phyloP scores from a whole-genome alignment of 2,329 filamentous ascomycete species.

The Gnomoniopsis smithogilvyi region DNA sequence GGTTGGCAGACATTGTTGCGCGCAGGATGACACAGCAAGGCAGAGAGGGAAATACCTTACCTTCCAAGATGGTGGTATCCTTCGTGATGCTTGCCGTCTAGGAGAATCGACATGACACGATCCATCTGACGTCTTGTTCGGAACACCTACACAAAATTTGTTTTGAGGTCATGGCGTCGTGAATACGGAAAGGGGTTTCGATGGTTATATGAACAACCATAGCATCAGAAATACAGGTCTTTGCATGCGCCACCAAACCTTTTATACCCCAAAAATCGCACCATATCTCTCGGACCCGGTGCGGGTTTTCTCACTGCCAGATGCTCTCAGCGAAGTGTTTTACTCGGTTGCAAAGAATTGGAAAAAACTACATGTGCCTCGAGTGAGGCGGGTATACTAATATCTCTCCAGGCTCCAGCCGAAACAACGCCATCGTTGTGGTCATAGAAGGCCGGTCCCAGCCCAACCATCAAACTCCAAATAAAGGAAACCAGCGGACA shows the following conservation, averaged over 20 bases:
- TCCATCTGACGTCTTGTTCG: slow-evolving; percentile 13
- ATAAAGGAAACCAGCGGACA: background rate
- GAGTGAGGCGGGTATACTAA: slow-evolving; percentile 16
- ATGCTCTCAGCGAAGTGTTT: background rate
- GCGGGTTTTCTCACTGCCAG: background rate
- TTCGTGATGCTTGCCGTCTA: slow-evolving; percentile 4
- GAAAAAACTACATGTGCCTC: background rate
- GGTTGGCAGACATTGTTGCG: slow-evolving; percentile 7
- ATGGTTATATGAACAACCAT: slow-evolving; percentile 11
- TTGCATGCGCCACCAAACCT: slow-evolving; percentile 13
- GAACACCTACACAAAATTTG: slow-evolving; percentile 7
- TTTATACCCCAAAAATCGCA: background rate
- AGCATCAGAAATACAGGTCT: slow-evolving; percentile 13
- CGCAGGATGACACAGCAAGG: slow-evolving; percentile 8
- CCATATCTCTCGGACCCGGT: background rate
- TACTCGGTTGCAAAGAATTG: slow-evolving; percentile 1
- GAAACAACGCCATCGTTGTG: background rate
- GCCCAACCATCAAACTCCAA: background rate
- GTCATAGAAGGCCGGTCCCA: background rate
- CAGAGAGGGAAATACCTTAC: slow-evolving; percentile 5
- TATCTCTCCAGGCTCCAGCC: slow-evolving; percentile 11
- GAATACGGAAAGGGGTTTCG: slow-evolving; percentile 8
- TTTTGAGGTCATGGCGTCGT: slow-evolving; percentile 17
- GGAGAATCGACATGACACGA: slow-evolving; percentile 12
- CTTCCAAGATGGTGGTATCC: slow-evolving; percentile 2